Percentiles rank a stretch among this genome's conserved stretches.
Evolutionary conservation across 2,329 filamentous ascomycete species (phyloP).

Genomic region (Claviceps sp.): DNA sequence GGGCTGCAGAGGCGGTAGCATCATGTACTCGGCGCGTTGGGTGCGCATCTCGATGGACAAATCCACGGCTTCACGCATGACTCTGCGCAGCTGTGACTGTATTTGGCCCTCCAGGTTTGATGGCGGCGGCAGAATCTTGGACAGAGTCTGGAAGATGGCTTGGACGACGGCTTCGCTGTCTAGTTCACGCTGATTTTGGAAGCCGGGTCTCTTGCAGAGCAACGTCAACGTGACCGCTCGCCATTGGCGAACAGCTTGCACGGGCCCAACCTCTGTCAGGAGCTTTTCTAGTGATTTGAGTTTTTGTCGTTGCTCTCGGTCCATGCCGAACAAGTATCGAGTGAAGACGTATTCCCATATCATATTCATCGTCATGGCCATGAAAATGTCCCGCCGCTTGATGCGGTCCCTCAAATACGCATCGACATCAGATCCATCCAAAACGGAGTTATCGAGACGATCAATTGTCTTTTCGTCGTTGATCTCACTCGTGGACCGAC

Average conservation of each 20-base stretch:
- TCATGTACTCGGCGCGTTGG: conserved; percentile 93
- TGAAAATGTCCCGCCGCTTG: conserved; percentile 83
- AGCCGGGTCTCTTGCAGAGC: conserved; percentile 66
- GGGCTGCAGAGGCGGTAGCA: conserved; percentile 88
- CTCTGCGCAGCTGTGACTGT: conserved; percentile 69
- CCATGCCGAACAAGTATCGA: conserved; percentile 96
- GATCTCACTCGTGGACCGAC: conserved; percentile 70
- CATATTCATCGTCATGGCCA: conserved; percentile 98
- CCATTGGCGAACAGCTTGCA: conserved; percentile 89
- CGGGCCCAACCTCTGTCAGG: conserved; percentile 74
- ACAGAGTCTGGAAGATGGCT: conserved; percentile 67
- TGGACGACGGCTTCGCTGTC: conserved; percentile 95
- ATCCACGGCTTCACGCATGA: conserved; percentile 78
- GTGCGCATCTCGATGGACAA: conserved; percentile 95
- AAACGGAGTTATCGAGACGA: conserved; percentile 81
- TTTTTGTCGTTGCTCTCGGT: conserved; percentile 92
- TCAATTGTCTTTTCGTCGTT: conserved; percentile 88
- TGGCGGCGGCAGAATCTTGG: conserved; percentile 75
- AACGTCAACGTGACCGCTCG: conserved; percentile 88
- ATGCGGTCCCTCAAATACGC: conserved; percentile 77
- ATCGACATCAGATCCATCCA: conserved; percentile 91
- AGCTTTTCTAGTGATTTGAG: conserved; percentile 92
- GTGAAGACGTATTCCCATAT: conserved; percentile 99
- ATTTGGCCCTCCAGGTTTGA: conserved; percentile 68
- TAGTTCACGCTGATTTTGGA: conserved; percentile 66